These are phyloP conservation scores for Rhizopogon vesiculosus DNA, from an alignment of 768 basidiomycete species.

Conservation along the genomic window DNA sequence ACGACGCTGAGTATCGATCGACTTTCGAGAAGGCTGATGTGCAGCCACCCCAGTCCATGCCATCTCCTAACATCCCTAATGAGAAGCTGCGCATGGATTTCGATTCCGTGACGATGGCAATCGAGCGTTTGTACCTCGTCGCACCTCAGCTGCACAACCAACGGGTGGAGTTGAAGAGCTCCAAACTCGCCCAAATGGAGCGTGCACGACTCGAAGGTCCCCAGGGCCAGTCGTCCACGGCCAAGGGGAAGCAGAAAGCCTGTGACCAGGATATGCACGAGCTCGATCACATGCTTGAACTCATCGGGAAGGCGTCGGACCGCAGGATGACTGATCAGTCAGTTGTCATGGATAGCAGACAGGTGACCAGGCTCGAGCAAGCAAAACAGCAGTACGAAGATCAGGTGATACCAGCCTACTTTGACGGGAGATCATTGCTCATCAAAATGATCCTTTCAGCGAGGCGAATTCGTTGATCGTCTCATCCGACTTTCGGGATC, in stretches of 20 bases:
- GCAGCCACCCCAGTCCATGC: slow-evolving; percentile 7
- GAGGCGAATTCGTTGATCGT: slow-evolving; percentile 71
- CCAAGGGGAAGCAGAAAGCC: slow-evolving; percentile 46
- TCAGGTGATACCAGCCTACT: slow-evolving; percentile 43
- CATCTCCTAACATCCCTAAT: slow-evolving; percentile 10
- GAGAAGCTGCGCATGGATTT: slow-evolving; percentile 65
- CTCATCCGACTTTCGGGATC: slow-evolving; percentile 66
- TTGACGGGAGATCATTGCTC: background rate
- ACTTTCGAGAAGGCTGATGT: slow-evolving; percentile 6
- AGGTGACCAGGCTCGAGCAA: slow-evolving; percentile 50
- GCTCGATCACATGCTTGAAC: slow-evolving; percentile 65
- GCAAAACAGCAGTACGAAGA: slow-evolving; percentile 53
- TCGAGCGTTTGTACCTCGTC: slow-evolving; percentile 81
- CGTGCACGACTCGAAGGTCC: slow-evolving; percentile 49
- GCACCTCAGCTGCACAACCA: slow-evolving; percentile 90
- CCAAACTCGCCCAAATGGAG: slow-evolving; percentile 71
- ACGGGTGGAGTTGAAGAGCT: slow-evolving; percentile 79
- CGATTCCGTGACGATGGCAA: slow-evolving; percentile 80
- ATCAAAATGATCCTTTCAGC: slow-evolving; percentile 33
- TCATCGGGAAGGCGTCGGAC: slow-evolving; percentile 67
- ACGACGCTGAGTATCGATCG: slow-evolving; percentile 9
- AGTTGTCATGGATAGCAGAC: slow-evolving; percentile 58
- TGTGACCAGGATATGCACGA: slow-evolving; percentile 42
- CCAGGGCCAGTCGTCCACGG: slow-evolving; percentile 14
- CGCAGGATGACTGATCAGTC: slow-evolving; percentile 67